A percentile compares a stretch with the other conserved stretches of the same genome.
These are phyloP conservation scores for Capniomyces stellatus DNA, from an alignment of 371 early-diverging fungal genomes.

Conservation along the genomic window DNA sequence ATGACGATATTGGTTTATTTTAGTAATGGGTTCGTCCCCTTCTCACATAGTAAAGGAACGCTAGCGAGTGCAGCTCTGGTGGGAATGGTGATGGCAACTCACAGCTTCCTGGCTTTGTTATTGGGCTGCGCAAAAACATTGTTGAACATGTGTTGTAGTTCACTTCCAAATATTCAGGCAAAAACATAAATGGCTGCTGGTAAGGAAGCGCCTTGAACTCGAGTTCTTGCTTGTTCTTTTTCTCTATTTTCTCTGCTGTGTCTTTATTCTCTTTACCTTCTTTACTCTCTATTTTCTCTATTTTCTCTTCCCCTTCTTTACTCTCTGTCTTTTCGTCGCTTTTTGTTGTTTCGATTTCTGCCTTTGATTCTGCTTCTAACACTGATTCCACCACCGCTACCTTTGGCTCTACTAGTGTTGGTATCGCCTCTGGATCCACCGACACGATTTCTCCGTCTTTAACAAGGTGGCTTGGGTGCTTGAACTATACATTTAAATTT, in stretches of 20 bases:
- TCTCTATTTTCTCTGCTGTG: slow-evolving; percentile 10
- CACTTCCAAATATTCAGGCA: slow-evolving; percentile 92
- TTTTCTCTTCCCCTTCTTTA: neutral
- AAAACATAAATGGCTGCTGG: slow-evolving; percentile 89
- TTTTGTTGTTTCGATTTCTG: neutral
- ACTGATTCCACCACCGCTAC: neutral
- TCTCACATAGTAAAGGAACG: slow-evolving; percentile 76
- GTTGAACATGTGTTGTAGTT: slow-evolving; percentile 81
- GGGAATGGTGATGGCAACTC: slow-evolving; percentile 91
- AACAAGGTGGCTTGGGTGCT: slow-evolving; percentile 51
- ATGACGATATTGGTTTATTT: too few species aligned
- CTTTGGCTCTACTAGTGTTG: slow-evolving; percentile 35
- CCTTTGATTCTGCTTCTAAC: neutral
- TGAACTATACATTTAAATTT: slow-evolving; percentile 20
- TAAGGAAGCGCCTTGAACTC: slow-evolving; percentile 56
- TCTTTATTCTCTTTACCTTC: neutral
- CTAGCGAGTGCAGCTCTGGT: slow-evolving; percentile 73
- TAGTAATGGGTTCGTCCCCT: slow-evolving; percentile 21
- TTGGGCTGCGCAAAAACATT: slow-evolving; percentile 72
- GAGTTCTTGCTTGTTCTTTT: slow-evolving; percentile 29
- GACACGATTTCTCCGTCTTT: slow-evolving; percentile 79
- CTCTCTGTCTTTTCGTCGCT: neutral
- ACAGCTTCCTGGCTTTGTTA: slow-evolving; percentile 62
- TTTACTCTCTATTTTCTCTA: neutral
- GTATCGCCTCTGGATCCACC: slow-evolving; percentile 60